These are phyloP conservation scores for Schizosaccharomyces octosporus DNA, from an alignment of 805 yeast species.

Conservation along the genomic window DNA sequence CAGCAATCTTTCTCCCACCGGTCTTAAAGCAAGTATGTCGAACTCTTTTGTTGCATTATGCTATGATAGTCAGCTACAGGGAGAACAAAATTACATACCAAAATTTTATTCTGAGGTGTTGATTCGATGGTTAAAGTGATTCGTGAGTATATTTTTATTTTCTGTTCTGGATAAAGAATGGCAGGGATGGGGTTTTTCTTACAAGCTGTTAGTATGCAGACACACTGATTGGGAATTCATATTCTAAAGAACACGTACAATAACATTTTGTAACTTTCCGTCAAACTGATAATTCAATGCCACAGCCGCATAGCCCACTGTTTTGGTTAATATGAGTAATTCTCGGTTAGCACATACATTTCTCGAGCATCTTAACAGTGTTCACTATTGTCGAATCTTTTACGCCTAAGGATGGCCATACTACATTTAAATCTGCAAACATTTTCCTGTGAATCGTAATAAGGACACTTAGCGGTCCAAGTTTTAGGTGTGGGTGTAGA, in stretches of 20 bases:
- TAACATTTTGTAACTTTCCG: constrained; percentile 7
- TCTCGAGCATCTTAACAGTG: constrained; percentile 7
- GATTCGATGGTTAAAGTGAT: constrained; percentile 57
- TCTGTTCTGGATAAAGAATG: constrained; percentile 15
- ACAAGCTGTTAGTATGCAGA: no score
- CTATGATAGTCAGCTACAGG: background rate
- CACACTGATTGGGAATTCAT: background rate
- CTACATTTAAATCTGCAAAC: constrained; percentile 16
- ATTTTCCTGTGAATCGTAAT: constrained; percentile 5
- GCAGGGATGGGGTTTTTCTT: constrained; percentile 18
- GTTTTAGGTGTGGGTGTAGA: no score
- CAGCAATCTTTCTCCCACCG: constrained; percentile 54
- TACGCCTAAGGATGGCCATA: constrained; percentile 13
- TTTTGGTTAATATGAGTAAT: background rate
- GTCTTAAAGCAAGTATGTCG: constrained; percentile 65
- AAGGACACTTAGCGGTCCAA: no score
- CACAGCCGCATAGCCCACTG: constrained; percentile 41
- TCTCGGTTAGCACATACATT: constrained; percentile 7
- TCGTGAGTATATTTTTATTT: constrained; percentile 35
- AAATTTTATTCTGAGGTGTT: constrained; percentile 45
- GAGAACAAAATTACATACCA: constrained; percentile 13
- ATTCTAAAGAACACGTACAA: background rate
- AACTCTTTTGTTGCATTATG: constrained; percentile 18
- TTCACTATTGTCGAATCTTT: background rate
- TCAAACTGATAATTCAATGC: constrained; percentile 38